phyloP scores from a whole-genome alignment of 169 alveolate species.

The Amoebophrya sp. region DNA sequence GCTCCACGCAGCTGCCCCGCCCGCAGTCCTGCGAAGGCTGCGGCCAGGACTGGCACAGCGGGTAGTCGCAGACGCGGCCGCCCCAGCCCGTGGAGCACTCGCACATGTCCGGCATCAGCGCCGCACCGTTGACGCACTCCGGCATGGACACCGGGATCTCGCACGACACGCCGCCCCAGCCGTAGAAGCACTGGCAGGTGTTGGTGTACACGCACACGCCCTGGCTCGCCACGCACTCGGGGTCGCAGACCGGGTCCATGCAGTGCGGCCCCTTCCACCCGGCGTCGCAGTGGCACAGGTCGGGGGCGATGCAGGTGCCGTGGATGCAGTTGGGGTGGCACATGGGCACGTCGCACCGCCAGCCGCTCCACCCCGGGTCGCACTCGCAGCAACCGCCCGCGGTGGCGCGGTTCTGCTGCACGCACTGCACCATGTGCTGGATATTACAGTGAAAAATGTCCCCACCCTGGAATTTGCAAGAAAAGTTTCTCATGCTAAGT shows the following conservation, averaged over 20 bases:
- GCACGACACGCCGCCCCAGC: conserved; percentile 56
- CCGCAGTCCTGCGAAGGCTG: conserved; percentile 35
- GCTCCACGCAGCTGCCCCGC: conserved; percentile 29
- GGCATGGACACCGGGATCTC: conserved; percentile 51
- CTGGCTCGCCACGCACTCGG: conserved; percentile 47
- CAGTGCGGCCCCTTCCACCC: conserved; percentile 60
- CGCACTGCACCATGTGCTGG: conserved; percentile 33
- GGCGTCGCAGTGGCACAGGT: conserved; percentile 54
- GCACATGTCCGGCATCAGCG: conserved; percentile 55
- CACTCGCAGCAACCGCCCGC: conserved; percentile 66
- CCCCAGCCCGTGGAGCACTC: conserved; percentile 58
- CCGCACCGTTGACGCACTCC: conserved; percentile 58
- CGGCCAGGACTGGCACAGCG: conserved; percentile 48
- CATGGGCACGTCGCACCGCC: conserved; percentile 58
- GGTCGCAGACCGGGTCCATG: conserved; percentile 53
- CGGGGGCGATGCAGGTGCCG: conserved; percentile 58
- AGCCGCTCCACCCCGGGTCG: conserved; percentile 62
- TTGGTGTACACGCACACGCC: conserved; percentile 64
- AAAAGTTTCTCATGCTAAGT: too few species aligned
- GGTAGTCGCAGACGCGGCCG: conserved; percentile 62
- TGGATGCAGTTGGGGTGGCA: conserved; percentile 57
- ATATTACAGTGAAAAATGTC: too few species aligned
- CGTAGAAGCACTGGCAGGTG: conserved; percentile 59
- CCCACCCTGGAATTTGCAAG: too few species aligned
- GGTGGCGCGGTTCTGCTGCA: conserved; percentile 25